Conservation (phyloP, 2,329 filamentous ascomycete genomes). For the Diaporthe citrichinensis region DNA sequence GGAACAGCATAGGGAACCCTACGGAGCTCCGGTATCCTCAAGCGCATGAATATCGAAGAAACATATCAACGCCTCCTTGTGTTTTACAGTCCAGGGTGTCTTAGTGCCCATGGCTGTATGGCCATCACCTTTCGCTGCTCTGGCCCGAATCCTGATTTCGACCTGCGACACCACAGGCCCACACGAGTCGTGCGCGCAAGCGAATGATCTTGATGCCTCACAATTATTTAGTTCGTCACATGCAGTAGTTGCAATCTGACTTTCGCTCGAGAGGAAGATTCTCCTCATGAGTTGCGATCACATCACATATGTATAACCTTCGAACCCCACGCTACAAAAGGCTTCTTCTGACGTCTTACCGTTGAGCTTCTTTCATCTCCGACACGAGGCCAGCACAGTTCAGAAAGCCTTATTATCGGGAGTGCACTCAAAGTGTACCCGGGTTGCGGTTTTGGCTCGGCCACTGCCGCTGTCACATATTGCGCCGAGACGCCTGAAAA, state of each 20-base stretch:
- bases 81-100: not conserved
- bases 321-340: not conserved
- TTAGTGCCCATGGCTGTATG: not conserved
- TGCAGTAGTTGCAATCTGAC: slow-evolving; percentile 29
- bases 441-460: slow-evolving; percentile 14
- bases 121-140: not conserved
- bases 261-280: slow-evolving; percentile 1
- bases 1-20: slow-evolving; percentile 20
- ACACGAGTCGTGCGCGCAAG: slow-evolving; percentile 17
- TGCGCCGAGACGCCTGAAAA: slow-evolving; percentile 29
- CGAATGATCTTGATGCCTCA: slow-evolving; percentile 16
- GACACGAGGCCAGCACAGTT: slow-evolving; percentile 1
- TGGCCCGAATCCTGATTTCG: slow-evolving; percentile 7
- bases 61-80: slow-evolving; percentile 1
- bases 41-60: slow-evolving; percentile 13
- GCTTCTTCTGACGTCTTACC: not conserved
- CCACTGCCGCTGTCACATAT: slow-evolving; percentile 17
- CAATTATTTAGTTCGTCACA: slow-evolving; percentile 10
- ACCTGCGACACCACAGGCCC: slow-evolving; percentile 16
- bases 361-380: slow-evolving; percentile 10
- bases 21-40: slow-evolving; percentile 8
- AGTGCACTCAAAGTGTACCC: not conserved
- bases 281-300: not conserved
- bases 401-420: not conserved
- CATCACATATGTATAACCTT: slow-evolving; percentile 13